Evolutionary conservation across 75 land plant species (phyloP), one percentile per base, ranked within the genome.

Genomic region (Gnetum montanum): DNA sequence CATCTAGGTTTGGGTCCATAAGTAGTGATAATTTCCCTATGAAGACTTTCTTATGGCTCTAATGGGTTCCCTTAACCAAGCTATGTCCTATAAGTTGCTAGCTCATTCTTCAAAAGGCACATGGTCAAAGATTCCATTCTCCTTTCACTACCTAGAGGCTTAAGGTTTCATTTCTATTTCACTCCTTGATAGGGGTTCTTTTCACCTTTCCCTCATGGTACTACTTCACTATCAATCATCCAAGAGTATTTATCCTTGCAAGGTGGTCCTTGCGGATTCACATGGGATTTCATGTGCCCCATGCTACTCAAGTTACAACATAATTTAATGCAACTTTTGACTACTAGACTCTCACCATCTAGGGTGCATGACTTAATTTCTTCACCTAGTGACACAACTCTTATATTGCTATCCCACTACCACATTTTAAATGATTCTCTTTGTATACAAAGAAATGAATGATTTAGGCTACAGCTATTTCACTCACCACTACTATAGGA

Each of bases 1-100:
- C 61, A 59, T 55, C 50, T 45, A 59, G 61, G 61, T 59, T 59
- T 1, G 61, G 61, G 61, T 59, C 61, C 59, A 49, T 50, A 59
- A 55, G 60, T 27, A 38, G 27, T 43, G 61, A 24, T 57, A 38
- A 43, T 59, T 59, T 1, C 52, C 52, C 60, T 59, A 4, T 20
- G 60, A 38, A 38, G 62, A 38, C 52, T 59, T 16, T 10, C 61
- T 59, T 59, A 38, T 6, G 7, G 7, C 60, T 59, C 61, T 46
- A 4, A 6, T 59, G 61, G 61, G 61, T 34, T 34, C 49, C 58
- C 58, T 55, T 59, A 38, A 2, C 61, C 52, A 38, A 46, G 61
- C 60, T 57, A 43, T 27, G 20, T 3, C 61, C 2, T 41, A 38
- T 25, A n/a, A n/a, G n/a, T n/a, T n/a, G n/a, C n/a, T n/a, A n/a